A percentile compares a stretch with the other conserved stretches of the same genome.
Evolutionary conservation across 148 eudicot genomes (phyloP).

Genomic region (Chenopodium formosanum): DNA sequence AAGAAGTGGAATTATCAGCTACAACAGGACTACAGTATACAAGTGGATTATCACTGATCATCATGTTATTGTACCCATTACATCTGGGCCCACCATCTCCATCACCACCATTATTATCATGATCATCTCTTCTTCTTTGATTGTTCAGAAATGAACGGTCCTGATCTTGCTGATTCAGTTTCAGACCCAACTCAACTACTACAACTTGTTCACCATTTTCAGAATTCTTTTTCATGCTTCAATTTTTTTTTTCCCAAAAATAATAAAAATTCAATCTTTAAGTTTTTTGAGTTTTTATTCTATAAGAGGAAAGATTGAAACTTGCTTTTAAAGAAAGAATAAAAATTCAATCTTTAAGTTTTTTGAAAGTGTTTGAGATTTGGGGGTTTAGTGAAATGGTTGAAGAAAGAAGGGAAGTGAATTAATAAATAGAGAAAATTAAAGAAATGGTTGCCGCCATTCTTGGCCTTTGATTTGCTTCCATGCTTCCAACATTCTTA

Average conservation of each 20-base stretch:
- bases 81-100: slow-evolving; percentile 33
- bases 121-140: not conserved
- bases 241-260: not conserved
- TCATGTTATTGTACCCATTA: slow-evolving; percentile 19
- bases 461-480: slow-evolving; percentile 50
- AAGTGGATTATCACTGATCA: not conserved
- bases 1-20: not conserved
- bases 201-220: slow-evolving; percentile 11
- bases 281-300: not conserved
- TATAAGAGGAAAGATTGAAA: not conserved
- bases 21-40: not conserved
- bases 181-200: slow-evolving; percentile 31
- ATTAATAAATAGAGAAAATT: slow-evolving; percentile 27
- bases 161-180: slow-evolving; percentile 23
- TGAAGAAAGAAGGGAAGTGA: not conserved
- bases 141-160: slow-evolving; percentile 23
- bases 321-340: slow-evolving; percentile 1
- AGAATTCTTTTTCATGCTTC: slow-evolving; percentile 24
- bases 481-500: slow-evolving; percentile 86
- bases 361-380: not conserved
- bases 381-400: not conserved
- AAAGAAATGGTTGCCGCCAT: slow-evolving; percentile 44
- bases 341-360: not conserved
- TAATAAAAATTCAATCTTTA: not conserved
- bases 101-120: slow-evolving; percentile 10